phyloP scores from a whole-genome alignment of 2,329 filamentous ascomycete genomes.

The Talaromyces pinophilus region DNA sequence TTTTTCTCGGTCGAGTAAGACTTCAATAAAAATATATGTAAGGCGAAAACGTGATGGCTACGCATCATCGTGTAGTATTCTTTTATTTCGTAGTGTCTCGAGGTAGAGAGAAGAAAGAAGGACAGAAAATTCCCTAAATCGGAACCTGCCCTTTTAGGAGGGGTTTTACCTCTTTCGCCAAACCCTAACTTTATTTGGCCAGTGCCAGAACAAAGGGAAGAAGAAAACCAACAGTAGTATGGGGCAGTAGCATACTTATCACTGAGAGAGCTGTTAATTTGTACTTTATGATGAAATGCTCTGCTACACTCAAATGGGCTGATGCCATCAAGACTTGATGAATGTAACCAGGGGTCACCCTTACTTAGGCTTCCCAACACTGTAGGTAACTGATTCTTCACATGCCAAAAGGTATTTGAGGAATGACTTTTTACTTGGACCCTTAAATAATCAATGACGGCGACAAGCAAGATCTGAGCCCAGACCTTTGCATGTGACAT shows the following conservation, averaged over 20 bases:
- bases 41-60: neutral
- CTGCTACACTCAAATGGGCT: neutral
- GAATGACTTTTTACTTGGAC: neutral
- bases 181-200: constrained; percentile 20
- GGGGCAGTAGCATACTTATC: neutral
- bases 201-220: neutral
- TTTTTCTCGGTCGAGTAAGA: neutral
- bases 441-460: neutral
- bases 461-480: neutral
- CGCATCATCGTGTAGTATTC: neutral
- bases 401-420: neutral
- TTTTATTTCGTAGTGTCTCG: neutral
- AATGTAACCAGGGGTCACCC: neutral
- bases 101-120: neutral
- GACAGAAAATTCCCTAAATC: constrained; percentile 14
- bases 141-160: constrained; percentile 20
- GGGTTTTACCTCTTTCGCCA: constrained; percentile 9
- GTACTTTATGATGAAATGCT: neutral
- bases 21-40: neutral
- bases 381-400: neutral
- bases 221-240: too few relatives aligned
- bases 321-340: too few relatives aligned
- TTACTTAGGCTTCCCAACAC: neutral
- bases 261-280: neutral
- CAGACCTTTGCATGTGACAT: neutral